Conservation (phyloP, 257 asterid genomes). For the Mentha longifolia region DNA sequence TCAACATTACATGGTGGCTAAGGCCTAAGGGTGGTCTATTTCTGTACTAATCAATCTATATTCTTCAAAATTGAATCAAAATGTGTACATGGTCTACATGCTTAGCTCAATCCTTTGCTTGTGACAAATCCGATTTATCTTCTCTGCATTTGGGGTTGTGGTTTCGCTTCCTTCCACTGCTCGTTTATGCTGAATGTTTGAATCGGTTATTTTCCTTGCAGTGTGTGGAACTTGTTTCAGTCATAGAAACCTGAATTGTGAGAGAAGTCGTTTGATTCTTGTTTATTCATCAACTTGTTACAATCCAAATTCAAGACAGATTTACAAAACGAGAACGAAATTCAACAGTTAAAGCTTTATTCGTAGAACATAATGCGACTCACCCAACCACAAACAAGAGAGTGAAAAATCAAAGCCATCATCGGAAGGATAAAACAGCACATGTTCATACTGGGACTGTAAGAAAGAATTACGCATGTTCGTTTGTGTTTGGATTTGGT, state of each 20-base stretch:
- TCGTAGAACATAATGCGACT: no score
- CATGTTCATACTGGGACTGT: no score
- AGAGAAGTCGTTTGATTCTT: not conserved
- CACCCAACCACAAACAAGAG: no score
- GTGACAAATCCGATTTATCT: conserved; percentile 1
- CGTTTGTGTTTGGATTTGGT: no score
- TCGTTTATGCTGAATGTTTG: not conserved
- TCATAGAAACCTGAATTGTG: not conserved
- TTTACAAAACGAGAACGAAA: no score
- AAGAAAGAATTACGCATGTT: no score
- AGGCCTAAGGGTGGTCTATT: conserved; percentile 44
- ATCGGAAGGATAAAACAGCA: no score
- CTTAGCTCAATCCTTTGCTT: conserved; percentile 21
- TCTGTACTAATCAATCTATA: not conserved
- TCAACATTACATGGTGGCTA: conserved; percentile 95
- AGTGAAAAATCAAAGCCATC: no score
- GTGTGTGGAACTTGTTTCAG: not conserved
- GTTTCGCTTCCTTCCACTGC: not conserved
- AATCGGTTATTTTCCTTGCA: not conserved
- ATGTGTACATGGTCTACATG: not conserved
- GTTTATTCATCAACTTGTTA: not conserved
- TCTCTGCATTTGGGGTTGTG: not conserved
- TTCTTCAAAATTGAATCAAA: not conserved
- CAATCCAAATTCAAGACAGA: no score
- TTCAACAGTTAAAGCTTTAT: no score